Percentiles rank a stretch among this genome's conserved stretches.
phyloP scores from a whole-genome alignment of 2,329 filamentous ascomycete genomes.

The Botryotinia calthae region DNA sequence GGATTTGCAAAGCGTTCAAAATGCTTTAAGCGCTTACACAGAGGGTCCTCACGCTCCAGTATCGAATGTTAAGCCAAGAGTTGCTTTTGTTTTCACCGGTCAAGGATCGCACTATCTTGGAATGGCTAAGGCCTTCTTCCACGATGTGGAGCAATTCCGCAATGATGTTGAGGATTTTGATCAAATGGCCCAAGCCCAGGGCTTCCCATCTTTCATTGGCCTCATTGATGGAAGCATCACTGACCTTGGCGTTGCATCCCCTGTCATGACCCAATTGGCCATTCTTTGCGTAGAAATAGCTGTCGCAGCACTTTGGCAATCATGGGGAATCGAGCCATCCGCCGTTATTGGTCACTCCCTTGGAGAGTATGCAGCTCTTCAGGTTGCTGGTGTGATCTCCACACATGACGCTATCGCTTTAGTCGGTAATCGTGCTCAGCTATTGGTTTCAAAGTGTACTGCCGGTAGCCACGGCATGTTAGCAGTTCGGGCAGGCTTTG shows the following conservation, averaged over 20 bases:
- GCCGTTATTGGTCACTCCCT: slow-evolving; percentile 62
- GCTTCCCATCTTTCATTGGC: slow-evolving; percentile 35
- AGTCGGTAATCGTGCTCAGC: slow-evolving; percentile 63
- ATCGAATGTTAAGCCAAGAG: slow-evolving; percentile 17
- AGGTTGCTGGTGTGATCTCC: slow-evolving; percentile 67
- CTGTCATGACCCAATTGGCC: slow-evolving; percentile 19
- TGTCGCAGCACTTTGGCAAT: slow-evolving; percentile 52
- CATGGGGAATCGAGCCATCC: slow-evolving; percentile 54
- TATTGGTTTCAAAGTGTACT: slow-evolving; percentile 64
- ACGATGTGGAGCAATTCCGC: slow-evolving; percentile 41
- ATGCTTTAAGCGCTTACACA: slow-evolving; percentile 8
- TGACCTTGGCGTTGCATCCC: neutral
- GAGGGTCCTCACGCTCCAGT: slow-evolving; percentile 17
- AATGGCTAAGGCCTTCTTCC: slow-evolving; percentile 32
- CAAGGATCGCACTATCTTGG: slow-evolving; percentile 47
- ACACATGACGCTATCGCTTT: slow-evolving; percentile 68
- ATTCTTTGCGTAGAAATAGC: slow-evolving; percentile 51
- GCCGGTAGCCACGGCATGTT: slow-evolving; percentile 66
- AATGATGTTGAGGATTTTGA: slow-evolving; percentile 32
- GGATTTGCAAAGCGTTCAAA: slow-evolving; percentile 37
- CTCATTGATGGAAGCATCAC: slow-evolving; percentile 40
- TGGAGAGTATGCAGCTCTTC: slow-evolving; percentile 70
- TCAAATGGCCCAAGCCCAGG: slow-evolving; percentile 28
- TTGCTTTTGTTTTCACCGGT: slow-evolving; percentile 35
- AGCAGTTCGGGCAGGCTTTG: slow-evolving; percentile 45